These are phyloP conservation scores for Glycine tomentella DNA, from an alignment of 306 rosid genomes.

Conservation along the genomic window DNA sequence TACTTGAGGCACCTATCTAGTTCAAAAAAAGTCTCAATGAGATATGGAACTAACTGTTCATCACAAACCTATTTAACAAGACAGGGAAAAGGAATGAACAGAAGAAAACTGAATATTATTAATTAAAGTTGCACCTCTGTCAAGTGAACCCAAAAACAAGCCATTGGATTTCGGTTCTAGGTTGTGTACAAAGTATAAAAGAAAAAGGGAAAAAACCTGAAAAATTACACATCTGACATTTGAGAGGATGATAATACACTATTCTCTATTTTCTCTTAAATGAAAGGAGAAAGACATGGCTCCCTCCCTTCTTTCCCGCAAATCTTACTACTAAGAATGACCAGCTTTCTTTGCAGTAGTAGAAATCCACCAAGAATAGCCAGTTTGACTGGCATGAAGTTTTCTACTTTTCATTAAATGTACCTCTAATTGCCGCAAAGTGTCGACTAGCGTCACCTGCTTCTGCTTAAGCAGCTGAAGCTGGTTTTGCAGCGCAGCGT, in stretches of 20 bases:
- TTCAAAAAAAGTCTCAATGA: background rate
- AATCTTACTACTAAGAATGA: slow-evolving; percentile 27
- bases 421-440: slow-evolving; percentile 90
- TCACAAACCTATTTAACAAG: slow-evolving; percentile 2
- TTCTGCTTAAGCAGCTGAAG: slow-evolving; percentile 87
- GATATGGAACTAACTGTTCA: slow-evolving; percentile 32
- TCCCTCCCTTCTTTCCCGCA: slow-evolving; percentile 21
- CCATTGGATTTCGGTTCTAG: slow-evolving; percentile 20
- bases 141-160: slow-evolving; percentile 24
- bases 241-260: slow-evolving; percentile 12
- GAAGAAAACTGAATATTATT: slow-evolving; percentile 38
- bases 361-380: slow-evolving; percentile 44
- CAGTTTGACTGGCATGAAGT: slow-evolving; percentile 49
- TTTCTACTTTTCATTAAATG: slow-evolving; percentile 58
- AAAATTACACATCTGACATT: slow-evolving; percentile 15
- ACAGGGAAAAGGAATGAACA: slow-evolving; percentile 8
- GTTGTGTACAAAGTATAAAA: background rate
- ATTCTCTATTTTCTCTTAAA: slow-evolving; percentile 5
- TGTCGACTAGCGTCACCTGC: slow-evolving; percentile 77
- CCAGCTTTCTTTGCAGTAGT: slow-evolving; percentile 27
- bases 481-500: slow-evolving; percentile 73
- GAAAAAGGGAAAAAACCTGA: background rate
- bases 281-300: slow-evolving; percentile 28
- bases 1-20: slow-evolving; percentile 2
- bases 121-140: slow-evolving; percentile 12